These are phyloP conservation scores for Leccinum brunneo-olivaceum DNA, from an alignment of 1,284 basidiomycete species.

Conservation along the genomic window DNA sequence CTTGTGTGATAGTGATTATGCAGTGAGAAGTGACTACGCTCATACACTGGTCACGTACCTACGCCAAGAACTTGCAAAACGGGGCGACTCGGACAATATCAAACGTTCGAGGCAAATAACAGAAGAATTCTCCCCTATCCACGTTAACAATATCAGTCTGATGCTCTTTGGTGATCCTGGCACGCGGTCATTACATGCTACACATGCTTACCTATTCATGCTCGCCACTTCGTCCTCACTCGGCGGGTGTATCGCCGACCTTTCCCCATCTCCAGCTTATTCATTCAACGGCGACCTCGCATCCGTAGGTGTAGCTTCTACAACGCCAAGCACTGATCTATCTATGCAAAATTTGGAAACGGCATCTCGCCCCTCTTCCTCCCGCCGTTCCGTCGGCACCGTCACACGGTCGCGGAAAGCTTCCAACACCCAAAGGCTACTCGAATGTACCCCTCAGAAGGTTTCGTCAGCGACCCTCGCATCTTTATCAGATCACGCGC, in stretches of 20 bases:
- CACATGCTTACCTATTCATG: conserved; percentile 74
- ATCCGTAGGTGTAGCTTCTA: conserved; percentile 33
- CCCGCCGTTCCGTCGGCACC: conserved; percentile 43
- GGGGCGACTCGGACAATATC: conserved; percentile 39
- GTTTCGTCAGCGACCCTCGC: conserved; percentile 45
- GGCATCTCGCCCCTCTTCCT: conserved; percentile 29
- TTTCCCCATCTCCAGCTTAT: conserved; percentile 38
- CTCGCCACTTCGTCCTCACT: conserved; percentile 66
- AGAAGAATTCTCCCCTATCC: conserved; percentile 39
- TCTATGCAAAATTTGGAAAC: conserved; percentile 14
- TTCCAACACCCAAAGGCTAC: conserved; percentile 45
- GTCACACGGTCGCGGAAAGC: conserved; percentile 48
- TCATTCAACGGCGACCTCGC: conserved; percentile 30
- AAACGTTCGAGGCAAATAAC: conserved; percentile 38
- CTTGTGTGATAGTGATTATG: conserved; percentile 69
- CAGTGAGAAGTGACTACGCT: conserved; percentile 72
- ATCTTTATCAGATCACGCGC: conserved; percentile 70
- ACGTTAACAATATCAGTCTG: conserved; percentile 39
- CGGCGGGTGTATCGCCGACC: conserved; percentile 41
- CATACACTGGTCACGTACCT: conserved; percentile 70
- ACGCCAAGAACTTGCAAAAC: conserved; percentile 64
- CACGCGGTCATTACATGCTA: conserved; percentile 68
- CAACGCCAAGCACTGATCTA: conserved; percentile 32
- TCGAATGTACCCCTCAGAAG: conserved; percentile 41
- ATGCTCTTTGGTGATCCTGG: conserved; percentile 60